phyloP scores from a whole-genome alignment of 768 basidiomycete genomes.

The Lentinula boryana region DNA sequence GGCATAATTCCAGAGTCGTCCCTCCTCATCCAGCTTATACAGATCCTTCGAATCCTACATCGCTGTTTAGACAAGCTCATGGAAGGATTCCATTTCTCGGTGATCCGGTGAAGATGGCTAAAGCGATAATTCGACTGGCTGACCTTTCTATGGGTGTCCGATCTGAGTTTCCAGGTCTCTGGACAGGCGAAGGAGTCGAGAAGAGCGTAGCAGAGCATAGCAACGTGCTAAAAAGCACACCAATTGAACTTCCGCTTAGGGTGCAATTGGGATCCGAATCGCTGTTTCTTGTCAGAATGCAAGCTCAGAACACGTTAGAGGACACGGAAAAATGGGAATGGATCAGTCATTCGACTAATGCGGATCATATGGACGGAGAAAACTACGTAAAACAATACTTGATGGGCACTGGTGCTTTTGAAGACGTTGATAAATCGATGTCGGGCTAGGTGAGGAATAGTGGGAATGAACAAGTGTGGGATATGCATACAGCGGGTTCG shows the following conservation, averaged over 20 bases:
- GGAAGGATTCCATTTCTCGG: constrained; percentile 10
- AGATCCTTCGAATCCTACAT: constrained; percentile 9
- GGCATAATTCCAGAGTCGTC: constrained; percentile 9
- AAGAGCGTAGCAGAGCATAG: not conserved
- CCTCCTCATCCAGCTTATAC: constrained; percentile 18
- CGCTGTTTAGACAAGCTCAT: constrained; percentile 3
- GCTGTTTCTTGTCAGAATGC: constrained; percentile 11
- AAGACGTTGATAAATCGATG: constrained; percentile 1
- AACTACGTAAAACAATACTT: constrained; percentile 4
- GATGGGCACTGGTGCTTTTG: constrained; percentile 3
- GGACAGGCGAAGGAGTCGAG: not conserved
- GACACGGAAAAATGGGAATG: constrained; percentile 1
- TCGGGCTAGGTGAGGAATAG: not conserved
- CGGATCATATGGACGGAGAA: constrained; percentile 9
- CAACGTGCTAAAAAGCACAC: not conserved
- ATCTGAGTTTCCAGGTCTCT: not conserved
- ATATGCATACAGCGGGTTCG: no score
- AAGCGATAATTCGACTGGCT: constrained; percentile 11
- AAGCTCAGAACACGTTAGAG: constrained; percentile 5
- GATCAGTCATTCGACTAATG: constrained; percentile 6
- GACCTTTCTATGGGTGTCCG: constrained; percentile 3
- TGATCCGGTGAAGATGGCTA: constrained; percentile 13
- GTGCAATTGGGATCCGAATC: constrained; percentile 18
- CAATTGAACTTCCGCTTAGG: constrained; percentile 16
- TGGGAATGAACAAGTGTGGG: no score